Evolutionary conservation across 2,329 filamentous ascomycete genomes (phyloP), one percentile per base, ranked within the genome.

Genomic region (Penicillium corylophilum): DNA sequence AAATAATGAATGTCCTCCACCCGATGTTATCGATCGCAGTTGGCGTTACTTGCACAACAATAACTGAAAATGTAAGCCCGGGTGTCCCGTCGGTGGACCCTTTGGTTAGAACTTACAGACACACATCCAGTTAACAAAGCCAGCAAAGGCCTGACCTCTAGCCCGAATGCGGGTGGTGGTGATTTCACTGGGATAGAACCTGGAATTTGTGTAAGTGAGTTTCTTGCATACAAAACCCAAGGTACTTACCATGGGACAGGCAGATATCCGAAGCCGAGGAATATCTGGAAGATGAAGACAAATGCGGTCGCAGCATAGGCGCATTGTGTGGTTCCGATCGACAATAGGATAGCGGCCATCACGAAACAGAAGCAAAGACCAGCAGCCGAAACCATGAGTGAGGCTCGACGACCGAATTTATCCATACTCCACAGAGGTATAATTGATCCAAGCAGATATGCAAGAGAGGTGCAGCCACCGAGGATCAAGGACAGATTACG

Each of bases 401-500:
- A 65, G 1, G 66, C 61, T 0, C 75, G 69, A 4, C 75, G 70
- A 1, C 74, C 74, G 28, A 74, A 72, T 1, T 69, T 62, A 50
- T 77, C 74, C 64, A 76, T 70, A 7, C 74, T 61, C 43, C 71
- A 69, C 3, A 77, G 61, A 0, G 75, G 73, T 46, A 76, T 75
- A 2, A 69, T 63, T 0, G 70, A 73, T 7, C 72, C 73, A 13
- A 73, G 65, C 8, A 77, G 60, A 48, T 74, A 77, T 0, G 68
- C 72, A 42, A 67, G 66, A 20, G 69, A 69, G 26, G 68, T 71
- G 46, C 66, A 72, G 3, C 81, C 80, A 20, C 78, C 79, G 1
- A 83, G 68, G 5, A 83, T 74, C 35, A 83, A 66, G 28, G 79
- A 78, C 29, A 82, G 65, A n/a, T 79, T 74, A 1, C 76, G 72